Conservation (phyloP, 2,329 filamentous ascomycete species). For the Botrytis fabae region DNA sequence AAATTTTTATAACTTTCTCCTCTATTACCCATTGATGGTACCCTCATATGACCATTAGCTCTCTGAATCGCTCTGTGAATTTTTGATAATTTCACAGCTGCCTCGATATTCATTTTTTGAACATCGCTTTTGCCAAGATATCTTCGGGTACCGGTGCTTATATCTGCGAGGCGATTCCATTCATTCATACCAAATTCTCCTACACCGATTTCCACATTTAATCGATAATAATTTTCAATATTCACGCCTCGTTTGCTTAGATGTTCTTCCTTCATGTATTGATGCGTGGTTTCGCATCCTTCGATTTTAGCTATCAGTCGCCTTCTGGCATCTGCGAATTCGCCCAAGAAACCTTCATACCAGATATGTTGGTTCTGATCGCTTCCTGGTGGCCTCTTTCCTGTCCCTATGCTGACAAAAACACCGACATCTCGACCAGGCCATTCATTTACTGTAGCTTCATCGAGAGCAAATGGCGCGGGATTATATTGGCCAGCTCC, state of each 20-base stretch:
- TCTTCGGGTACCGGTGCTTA: conserved; percentile 85
- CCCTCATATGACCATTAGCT: conserved; percentile 26
- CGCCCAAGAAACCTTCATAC: conserved; percentile 92
- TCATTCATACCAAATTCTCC: conserved; percentile 99
- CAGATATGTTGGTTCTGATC: conserved; percentile 75
- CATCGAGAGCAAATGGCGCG: conserved; percentile 79
- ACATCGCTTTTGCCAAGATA: conserved; percentile 76
- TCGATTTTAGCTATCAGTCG: conserved; percentile 90
- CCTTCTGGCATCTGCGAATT: conserved; percentile 86
- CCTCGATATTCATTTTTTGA: conserved; percentile 73
- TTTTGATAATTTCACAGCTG: conserved; percentile 78
- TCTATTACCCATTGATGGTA: conserved; percentile 17
- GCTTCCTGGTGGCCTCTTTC: conserved; percentile 70
- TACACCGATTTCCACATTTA: conserved; percentile 96
- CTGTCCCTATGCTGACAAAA: conserved; percentile 92
- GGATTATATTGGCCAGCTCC: conserved; percentile 92
- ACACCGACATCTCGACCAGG: conserved; percentile 89
- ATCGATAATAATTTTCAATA: conserved; percentile 85
- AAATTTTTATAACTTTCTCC: conserved; percentile 29
- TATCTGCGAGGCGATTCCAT: conserved; percentile 90
- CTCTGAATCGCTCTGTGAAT: conserved; percentile 69
- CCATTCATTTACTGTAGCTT: conserved; percentile 91
- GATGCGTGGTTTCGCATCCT: conserved; percentile 87
- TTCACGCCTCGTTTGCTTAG: conserved; percentile 77
- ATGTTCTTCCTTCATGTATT: conserved; percentile 78